phyloP scores from a whole-genome alignment of 495 filamentous ascomycete genomes.

The Aspergillus asperescens region DNA sequence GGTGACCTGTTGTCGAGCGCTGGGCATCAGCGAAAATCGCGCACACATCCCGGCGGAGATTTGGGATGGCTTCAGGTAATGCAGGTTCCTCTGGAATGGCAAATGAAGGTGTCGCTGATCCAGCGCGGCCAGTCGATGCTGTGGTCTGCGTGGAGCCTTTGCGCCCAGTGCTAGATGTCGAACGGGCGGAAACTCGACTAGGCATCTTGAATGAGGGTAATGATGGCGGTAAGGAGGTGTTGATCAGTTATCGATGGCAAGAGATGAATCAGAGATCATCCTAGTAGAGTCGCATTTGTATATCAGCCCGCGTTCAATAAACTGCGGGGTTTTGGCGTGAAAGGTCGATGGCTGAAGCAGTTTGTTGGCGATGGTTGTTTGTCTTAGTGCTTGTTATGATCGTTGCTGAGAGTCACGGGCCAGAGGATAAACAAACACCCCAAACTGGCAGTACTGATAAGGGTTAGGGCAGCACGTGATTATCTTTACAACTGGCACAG shows the following conservation, averaged over 20 bases:
- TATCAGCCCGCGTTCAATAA: no score
- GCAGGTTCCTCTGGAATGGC: conserved; percentile 68
- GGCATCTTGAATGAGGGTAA: conserved; percentile 48
- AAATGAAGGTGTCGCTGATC: conserved; percentile 54
- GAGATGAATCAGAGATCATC: conserved; percentile 19
- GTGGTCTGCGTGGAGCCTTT: conserved; percentile 54
- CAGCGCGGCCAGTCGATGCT: conserved; percentile 55
- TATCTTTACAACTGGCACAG: conserved; percentile 1
- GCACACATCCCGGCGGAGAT: conserved; percentile 70
- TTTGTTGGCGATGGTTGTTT: background rate
- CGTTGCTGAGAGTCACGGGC: conserved; percentile 23
- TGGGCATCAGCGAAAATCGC: conserved; percentile 83
- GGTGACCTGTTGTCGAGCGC: conserved; percentile 76
- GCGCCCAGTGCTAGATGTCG: conserved; percentile 49
- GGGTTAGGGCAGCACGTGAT: conserved; percentile 24
- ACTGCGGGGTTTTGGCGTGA: background rate
- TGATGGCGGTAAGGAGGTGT: conserved; percentile 9
- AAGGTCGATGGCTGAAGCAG: background rate
- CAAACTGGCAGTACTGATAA: conserved; percentile 42
- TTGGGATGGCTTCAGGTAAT: conserved; percentile 49
- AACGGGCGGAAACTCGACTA: conserved; percentile 53
- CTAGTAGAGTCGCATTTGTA: conserved; percentile 12
- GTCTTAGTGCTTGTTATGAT: conserved; percentile 2
- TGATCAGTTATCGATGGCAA: conserved; percentile 14
- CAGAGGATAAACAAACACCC: conserved; percentile 45